Percentiles rank a stretch among this genome's conserved stretches.
phyloP scores from a whole-genome alignment of 2,329 filamentous ascomycete species.

The Trichoderma sp. region DNA sequence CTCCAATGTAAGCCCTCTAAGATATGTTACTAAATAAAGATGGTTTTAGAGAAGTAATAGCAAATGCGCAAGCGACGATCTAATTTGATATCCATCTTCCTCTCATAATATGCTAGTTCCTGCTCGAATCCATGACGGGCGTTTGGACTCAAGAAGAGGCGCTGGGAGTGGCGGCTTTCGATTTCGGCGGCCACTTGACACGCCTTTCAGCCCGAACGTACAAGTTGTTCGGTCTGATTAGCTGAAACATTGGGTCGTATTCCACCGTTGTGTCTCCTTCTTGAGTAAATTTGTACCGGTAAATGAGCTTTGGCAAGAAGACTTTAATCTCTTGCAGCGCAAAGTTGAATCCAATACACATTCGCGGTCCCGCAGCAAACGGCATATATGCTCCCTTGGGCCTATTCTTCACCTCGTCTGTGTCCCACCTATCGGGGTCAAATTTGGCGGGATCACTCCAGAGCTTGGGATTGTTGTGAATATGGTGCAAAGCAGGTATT shows the following conservation, averaged over 20 bases:
- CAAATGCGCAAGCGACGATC: background rate
- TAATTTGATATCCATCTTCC: background rate
- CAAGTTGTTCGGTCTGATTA: constrained; percentile 50
- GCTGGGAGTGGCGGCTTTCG: background rate
- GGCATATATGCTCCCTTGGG: constrained; percentile 60
- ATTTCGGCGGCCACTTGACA: constrained; percentile 51
- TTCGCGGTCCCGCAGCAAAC: constrained; percentile 60
- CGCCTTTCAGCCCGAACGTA: constrained; percentile 52
- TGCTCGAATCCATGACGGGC: background rate
- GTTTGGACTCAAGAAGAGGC: background rate
- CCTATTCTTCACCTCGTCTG: constrained; percentile 55
- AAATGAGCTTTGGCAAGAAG: constrained; percentile 61
- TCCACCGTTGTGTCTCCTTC: constrained; percentile 57
- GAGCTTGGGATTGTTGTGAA: constrained; percentile 56
- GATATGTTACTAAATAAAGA: background rate
- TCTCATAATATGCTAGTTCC: background rate
- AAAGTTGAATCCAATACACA: constrained; percentile 69
- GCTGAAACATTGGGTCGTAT: constrained; percentile 63
- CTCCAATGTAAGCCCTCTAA: background rate
- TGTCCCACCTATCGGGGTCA: constrained; percentile 62
- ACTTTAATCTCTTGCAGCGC: constrained; percentile 65
- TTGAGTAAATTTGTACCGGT: constrained; percentile 59
- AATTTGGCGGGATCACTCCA: constrained; percentile 64
- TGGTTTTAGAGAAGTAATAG: background rate
- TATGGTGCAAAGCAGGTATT: constrained; percentile 56